Conservation (phyloP, 2,329 filamentous ascomycete genomes). For the Diaporthe longicolla region DNA sequence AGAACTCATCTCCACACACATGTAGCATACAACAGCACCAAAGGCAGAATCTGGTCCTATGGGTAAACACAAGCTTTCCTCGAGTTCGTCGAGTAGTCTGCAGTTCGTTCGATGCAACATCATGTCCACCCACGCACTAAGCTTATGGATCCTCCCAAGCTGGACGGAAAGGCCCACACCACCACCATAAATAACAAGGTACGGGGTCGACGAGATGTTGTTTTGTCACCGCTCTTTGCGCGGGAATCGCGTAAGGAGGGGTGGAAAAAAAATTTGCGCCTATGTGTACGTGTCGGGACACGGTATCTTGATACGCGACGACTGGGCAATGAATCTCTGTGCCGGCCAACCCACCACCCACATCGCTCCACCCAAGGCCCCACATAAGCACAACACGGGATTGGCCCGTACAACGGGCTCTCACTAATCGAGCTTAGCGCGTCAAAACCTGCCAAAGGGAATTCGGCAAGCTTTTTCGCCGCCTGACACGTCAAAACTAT, state of each 20-base stretch:
- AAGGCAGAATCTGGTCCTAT: not conserved
- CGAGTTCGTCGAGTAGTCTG: not conserved
- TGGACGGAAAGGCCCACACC: constrained; percentile 19
- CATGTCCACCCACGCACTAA: constrained; percentile 5
- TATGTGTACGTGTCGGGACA: constrained; percentile 11
- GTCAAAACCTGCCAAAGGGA: not conserved
- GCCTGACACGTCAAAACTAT: not conserved
- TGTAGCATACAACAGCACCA: too few relatives aligned
- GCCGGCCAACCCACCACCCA: not conserved
- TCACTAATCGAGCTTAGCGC: not conserved
- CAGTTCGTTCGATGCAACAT: not conserved
- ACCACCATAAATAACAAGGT: constrained; percentile 19
- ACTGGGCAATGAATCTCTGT: constrained; percentile 1
- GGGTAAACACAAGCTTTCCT: too few relatives aligned
- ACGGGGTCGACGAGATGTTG: not conserved
- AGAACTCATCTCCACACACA: too few relatives aligned
- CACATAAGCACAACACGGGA: constrained; percentile 15
- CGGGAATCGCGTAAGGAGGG: constrained; percentile 11
- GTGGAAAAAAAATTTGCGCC: constrained; percentile 13
- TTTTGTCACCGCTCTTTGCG: constrained; percentile 31
- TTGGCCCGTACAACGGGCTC: not conserved
- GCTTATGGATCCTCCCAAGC: constrained; percentile 15
- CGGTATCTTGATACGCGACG: constrained; percentile 31
- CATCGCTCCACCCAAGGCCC: not conserved
- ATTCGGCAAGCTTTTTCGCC: too few relatives aligned